These are phyloP conservation scores for Boechera retrofracta DNA, from an alignment of 345 rosid species.

Conservation along the genomic window DNA sequence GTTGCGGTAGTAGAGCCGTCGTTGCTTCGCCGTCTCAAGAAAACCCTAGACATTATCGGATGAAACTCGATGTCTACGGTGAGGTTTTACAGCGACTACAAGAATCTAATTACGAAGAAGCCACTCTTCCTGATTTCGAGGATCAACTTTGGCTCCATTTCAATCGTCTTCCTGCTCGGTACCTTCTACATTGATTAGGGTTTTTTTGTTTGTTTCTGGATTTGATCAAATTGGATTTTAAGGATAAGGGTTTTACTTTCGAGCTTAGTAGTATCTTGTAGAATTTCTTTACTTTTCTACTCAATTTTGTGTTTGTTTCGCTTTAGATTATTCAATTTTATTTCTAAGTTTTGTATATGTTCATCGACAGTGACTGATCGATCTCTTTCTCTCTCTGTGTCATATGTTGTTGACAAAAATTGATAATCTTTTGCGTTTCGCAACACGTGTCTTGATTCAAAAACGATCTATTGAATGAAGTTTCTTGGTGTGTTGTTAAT, in stretches of 20 bases:
- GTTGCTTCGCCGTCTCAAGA: conserved; percentile 57
- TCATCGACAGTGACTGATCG: conserved; percentile 30
- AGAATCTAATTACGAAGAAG: conserved; percentile 72
- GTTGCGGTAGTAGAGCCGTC: conserved; percentile 81
- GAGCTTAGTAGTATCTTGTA: background rate
- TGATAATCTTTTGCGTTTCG: conserved; percentile 3
- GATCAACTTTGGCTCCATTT: conserved; percentile 94
- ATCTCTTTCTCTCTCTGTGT: conserved; percentile 7
- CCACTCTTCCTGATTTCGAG: conserved; percentile 73
- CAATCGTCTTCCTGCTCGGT: conserved; percentile 94
- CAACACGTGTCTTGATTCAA: conserved; percentile 11
- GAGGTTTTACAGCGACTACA: conserved; percentile 79
- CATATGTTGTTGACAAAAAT: background rate
- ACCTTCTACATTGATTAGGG: conserved; percentile 37
- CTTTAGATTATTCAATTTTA: background rate
- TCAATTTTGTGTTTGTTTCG: background rate
- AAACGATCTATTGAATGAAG: conserved; percentile 7
- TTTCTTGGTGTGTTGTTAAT: background rate
- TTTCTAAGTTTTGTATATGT: conserved; percentile 17
- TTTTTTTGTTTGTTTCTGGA: background rate
- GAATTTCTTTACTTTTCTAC: background rate
- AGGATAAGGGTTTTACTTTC: background rate
- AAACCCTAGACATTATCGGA: conserved; percentile 74
- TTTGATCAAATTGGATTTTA: conserved; percentile 5
- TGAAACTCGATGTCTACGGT: conserved; percentile 85